phyloP scores from a whole-genome alignment of 331 rosid genomes.

The Saraca asoca region DNA sequence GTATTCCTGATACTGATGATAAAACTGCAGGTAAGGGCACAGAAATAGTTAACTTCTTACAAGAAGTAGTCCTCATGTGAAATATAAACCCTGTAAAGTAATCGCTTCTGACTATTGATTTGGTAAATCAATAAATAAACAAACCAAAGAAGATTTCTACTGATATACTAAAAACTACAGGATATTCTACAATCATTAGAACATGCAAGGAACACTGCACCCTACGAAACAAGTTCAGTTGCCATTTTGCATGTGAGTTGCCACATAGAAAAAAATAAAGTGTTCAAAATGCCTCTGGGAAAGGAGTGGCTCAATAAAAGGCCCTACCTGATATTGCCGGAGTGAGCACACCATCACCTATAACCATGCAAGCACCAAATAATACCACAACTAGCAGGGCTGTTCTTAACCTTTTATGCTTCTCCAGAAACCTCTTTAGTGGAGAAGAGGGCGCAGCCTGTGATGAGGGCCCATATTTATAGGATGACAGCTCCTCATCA shows the following conservation, averaged over 20 bases:
- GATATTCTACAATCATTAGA: too few relatives aligned
- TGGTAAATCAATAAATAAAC: too few relatives aligned
- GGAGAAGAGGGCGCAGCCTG: conserved; percentile 36
- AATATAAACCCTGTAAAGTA: neutral
- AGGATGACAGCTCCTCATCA: conserved; percentile 53
- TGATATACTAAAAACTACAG: too few relatives aligned
- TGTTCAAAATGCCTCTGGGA: too few relatives aligned
- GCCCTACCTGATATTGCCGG: too few relatives aligned
- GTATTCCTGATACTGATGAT: conserved; percentile 65
- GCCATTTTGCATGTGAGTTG: too few relatives aligned
- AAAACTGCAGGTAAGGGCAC: conserved; percentile 46
- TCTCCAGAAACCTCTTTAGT: conserved; percentile 48
- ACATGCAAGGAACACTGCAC: too few relatives aligned
- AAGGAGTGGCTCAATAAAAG: too few relatives aligned
- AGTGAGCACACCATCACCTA: conserved; percentile 48
- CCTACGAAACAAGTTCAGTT: too few relatives aligned
- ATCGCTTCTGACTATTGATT: too few relatives aligned
- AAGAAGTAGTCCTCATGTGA: neutral
- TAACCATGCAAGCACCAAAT: conserved; percentile 55
- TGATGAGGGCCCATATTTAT: conserved; percentile 50
- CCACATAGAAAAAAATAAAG: too few relatives aligned
- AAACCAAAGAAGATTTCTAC: too few relatives aligned
- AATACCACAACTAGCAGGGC: conserved; percentile 48
- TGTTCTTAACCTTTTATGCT: conserved; percentile 46
- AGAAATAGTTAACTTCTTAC: neutral